Base-by-base conservation (phyloP, 805 yeast species). In the Cyberlindnera samutprakarnensis region DNA sequence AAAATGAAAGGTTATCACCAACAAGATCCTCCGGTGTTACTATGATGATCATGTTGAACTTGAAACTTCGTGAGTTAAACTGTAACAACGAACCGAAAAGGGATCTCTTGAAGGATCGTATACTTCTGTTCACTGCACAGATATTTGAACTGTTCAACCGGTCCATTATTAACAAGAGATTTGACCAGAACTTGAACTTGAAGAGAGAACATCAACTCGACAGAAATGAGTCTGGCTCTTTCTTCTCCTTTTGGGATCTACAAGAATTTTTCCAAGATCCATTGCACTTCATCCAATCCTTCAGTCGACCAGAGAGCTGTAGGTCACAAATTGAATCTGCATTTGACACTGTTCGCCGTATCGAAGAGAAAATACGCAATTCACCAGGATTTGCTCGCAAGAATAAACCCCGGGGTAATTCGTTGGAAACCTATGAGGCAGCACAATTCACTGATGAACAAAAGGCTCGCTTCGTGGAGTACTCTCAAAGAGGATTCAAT, bases 191-290 rank as follows among this genome's bases (percentile, higher is more conserved):
- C 23, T 13, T 21, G 10, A 39, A 40, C 28, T 39, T 43, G 10
- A 13, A 10, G 1, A 10, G 33, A 2, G 48, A 46, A 25, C 27
- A 38, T 3, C 11, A 16, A 6, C 14, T 35, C 12, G 13, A 9
- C 7, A 26, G 13, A 10, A 18, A 23, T 6, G 18, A 26, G 10
- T 15, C 2, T 20, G 20, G 19, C 14, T 12, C 13, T 6, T 43
- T 36, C 18, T 20, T 24, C 3, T 6, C 31, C 1, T 47, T 46
- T 23, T 49, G 54, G 52, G 23, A 31, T 7, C 14, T 44, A 2
- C 54, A 49, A 18, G 18, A 18, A 3, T 18, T 36, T 18, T 43
- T 44, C 21, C 36, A 31, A n/a, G 42, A 47, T 30, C 54, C 52
- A 4, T 14, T 32, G 13, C 18, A 24, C 6, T 30, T 14, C 14